Percentiles rank a stretch among this genome's conserved stretches.
These are phyloP conservation scores for Lasiosphaeria ovina DNA, from an alignment of 495 filamentous ascomycete genomes.

Conservation along the genomic window DNA sequence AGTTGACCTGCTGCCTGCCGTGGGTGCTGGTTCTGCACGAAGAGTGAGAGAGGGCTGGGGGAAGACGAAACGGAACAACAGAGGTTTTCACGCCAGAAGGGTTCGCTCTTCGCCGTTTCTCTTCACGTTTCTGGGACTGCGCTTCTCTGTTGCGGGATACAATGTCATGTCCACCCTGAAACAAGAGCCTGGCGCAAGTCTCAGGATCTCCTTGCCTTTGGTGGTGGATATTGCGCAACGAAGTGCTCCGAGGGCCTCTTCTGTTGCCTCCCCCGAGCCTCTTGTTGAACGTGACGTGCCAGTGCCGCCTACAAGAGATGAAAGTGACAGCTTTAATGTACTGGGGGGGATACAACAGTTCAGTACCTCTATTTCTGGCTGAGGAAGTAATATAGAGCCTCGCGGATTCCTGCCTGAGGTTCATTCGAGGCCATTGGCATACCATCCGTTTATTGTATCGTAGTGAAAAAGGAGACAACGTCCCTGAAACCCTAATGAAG, in stretches of 20 bases:
- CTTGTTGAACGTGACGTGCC: not conserved
- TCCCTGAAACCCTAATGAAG: too few species aligned
- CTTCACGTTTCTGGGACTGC: not conserved
- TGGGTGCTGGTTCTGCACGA: too few species aligned
- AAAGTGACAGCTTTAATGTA: too few species aligned
- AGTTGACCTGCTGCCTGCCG: not conserved
- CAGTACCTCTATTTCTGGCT: too few species aligned
- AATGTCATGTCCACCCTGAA: not conserved
- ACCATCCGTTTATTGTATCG: too few species aligned
- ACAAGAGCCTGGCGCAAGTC: not conserved
- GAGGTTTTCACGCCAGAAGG: not conserved
- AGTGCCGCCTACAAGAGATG: too few species aligned
- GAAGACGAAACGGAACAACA: not conserved
- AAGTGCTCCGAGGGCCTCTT: not conserved
- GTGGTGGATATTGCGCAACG: not conserved
- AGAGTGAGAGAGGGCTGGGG: too few species aligned
- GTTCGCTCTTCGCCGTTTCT: not conserved
- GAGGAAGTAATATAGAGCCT: too few species aligned
- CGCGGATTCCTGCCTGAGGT: too few species aligned
- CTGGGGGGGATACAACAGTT: too few species aligned
- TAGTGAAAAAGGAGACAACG: too few species aligned
- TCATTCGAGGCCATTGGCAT: too few species aligned
- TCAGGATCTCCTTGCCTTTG: slow-evolving; percentile 1
- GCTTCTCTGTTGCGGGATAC: not conserved
- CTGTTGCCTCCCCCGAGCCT: not conserved